Conservation (phyloP, 1,284 basidiomycete species). For the Cutaneotrichosporon arboriforme region DNA sequence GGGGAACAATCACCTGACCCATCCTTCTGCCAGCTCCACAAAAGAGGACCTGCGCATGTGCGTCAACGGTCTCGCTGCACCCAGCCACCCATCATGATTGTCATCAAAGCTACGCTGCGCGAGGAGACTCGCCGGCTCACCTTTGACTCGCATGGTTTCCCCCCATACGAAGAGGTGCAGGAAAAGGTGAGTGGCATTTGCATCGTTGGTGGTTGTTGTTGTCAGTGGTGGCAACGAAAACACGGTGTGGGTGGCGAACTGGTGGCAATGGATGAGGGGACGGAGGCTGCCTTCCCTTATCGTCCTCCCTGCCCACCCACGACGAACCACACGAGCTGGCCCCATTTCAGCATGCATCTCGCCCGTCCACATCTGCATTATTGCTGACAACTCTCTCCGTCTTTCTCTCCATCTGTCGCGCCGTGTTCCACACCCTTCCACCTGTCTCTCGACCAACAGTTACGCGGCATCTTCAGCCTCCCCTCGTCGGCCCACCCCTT, state of each 20-base stretch:
- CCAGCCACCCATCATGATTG: slow-evolving; percentile 24
- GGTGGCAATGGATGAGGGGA: background rate
- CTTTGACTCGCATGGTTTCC: slow-evolving; percentile 39
- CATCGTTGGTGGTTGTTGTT: background rate
- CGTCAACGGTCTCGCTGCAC: too few relatives aligned
- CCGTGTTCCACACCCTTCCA: background rate
- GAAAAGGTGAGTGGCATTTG: slow-evolving; percentile 32
- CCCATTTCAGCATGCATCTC: too few relatives aligned
- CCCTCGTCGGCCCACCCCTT: slow-evolving; percentile 41
- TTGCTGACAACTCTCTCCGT: background rate
- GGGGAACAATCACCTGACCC: background rate
- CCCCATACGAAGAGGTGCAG: slow-evolving; percentile 40
- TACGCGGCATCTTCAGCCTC: slow-evolving; percentile 42
- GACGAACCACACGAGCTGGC: too few relatives aligned
- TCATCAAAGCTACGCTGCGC: slow-evolving; percentile 46
- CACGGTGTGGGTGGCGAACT: slow-evolving; percentile 1
- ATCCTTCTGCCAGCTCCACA: background rate
- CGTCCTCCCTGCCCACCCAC: background rate
- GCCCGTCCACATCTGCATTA: background rate
- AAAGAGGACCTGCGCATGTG: background rate
- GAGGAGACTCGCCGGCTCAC: slow-evolving; percentile 46
- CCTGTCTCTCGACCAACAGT: slow-evolving; percentile 19
- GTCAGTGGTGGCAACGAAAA: background rate
- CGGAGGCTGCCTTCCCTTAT: background rate
- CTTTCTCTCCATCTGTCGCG: background rate